A percentile compares a stretch with the other conserved stretches of the same genome.
phyloP scores from a whole-genome alignment of 2,329 filamentous ascomycete species.

The Cercospora janseana region DNA sequence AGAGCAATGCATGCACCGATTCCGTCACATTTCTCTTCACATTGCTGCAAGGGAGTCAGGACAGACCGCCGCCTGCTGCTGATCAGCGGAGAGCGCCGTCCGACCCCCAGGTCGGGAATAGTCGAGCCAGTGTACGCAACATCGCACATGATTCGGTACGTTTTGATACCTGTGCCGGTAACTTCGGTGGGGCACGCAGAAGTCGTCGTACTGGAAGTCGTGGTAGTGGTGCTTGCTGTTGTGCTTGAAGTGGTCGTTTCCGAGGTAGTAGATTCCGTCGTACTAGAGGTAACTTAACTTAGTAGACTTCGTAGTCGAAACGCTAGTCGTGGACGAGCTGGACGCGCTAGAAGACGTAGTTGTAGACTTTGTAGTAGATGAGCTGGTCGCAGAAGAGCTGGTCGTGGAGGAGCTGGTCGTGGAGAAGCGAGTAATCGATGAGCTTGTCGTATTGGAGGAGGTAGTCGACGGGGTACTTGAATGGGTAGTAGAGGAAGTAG shows the following conservation, averaged over 20 bases:
- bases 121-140: neutral
- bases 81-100: neutral
- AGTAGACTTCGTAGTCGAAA: too few relatives aligned
- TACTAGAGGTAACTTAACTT: too few relatives aligned
- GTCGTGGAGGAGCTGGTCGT: too few relatives aligned
- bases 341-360: neutral
- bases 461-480: too few relatives aligned
- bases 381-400: neutral
- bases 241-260: too few relatives aligned
- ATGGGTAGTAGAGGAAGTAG: too few relatives aligned
- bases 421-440: too few relatives aligned
- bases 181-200: neutral
- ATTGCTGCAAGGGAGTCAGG: neutral
- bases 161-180: neutral
- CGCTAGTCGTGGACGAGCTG: neutral
- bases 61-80: neutral
- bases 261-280: too few relatives aligned
- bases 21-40: neutral
- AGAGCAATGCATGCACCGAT: neutral
- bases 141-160: neutral
- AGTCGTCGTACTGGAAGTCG: neutral
- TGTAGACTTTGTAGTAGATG: neutral
- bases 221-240: neutral
- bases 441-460: too few relatives aligned
- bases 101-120: neutral